Percentiles rank a stretch among this genome's conserved stretches.
These are phyloP conservation scores for Kwoniella bestiolae DNA, from an alignment of 768 basidiomycete genomes.

Conservation along the genomic window DNA sequence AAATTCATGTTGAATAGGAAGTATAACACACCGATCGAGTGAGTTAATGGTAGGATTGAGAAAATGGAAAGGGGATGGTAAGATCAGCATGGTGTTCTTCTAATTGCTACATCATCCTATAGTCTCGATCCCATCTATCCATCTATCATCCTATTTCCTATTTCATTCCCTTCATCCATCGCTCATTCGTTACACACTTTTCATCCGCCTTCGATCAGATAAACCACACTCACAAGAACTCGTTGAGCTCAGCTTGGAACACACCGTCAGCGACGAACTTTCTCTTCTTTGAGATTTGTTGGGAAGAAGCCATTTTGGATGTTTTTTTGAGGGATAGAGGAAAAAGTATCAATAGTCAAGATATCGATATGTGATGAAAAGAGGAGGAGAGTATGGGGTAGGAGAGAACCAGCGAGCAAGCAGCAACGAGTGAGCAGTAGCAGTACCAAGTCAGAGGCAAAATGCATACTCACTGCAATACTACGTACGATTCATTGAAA, in stretches of 20 bases:
- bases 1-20: too few species aligned
- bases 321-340: slow-evolving; percentile 27
- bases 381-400: slow-evolving; percentile 8
- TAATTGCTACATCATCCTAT: too few species aligned
- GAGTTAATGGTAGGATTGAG: not conserved
- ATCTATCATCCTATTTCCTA: too few species aligned
- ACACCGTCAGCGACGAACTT: slow-evolving; percentile 98
- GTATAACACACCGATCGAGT: too few species aligned
- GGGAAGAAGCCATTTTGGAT: slow-evolving; percentile 52
- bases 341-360: not conserved
- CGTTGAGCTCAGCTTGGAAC: slow-evolving; percentile 97
- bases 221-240: slow-evolving; percentile 72
- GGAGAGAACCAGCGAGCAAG: slow-evolving; percentile 2
- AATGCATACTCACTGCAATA: not conserved
- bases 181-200: not conserved
- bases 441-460: not conserved
- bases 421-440: not conserved
- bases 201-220: not conserved
- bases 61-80: not conserved
- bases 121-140: too few species aligned
- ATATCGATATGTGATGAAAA: slow-evolving; percentile 1
- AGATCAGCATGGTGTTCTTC: not conserved
- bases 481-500: not conserved
- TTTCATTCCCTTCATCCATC: not conserved
- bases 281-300: slow-evolving; percentile 90